phyloP scores from a whole-genome alignment of 805 yeast genomes.

The Wickerhamiella siamensis region DNA sequence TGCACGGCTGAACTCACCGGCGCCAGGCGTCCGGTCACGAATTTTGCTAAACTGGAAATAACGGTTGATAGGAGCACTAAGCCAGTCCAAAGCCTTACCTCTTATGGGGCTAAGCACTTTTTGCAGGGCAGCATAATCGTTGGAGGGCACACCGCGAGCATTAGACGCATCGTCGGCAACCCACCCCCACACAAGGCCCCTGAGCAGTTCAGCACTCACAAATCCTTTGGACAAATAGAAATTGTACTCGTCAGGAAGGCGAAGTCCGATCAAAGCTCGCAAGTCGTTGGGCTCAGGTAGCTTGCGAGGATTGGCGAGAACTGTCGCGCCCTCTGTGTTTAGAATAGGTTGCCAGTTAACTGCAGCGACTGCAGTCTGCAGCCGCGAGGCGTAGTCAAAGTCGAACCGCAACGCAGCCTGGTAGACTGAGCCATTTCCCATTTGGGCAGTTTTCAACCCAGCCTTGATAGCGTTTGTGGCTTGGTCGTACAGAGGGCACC shows the following conservation, averaged over 20 bases:
- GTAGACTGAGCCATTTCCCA: slow-evolving; percentile 20
- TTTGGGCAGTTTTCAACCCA: slow-evolving; percentile 16
- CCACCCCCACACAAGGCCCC: slow-evolving; percentile 51
- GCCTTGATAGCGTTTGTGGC: slow-evolving; percentile 10
- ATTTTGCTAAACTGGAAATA: slow-evolving; percentile 69
- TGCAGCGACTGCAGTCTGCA: slow-evolving; percentile 55
- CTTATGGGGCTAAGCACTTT: slow-evolving; percentile 31
- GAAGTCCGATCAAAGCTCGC: slow-evolving; percentile 68
- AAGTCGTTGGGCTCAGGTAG: slow-evolving; percentile 55
- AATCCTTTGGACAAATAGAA: slow-evolving; percentile 73
- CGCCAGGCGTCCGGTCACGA: slow-evolving; percentile 11
- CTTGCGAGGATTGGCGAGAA: slow-evolving; percentile 35
- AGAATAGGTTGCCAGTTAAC: slow-evolving; percentile 63
- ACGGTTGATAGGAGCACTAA: slow-evolving; percentile 63
- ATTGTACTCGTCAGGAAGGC: slow-evolving; percentile 72
- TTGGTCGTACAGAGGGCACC: slow-evolving; percentile 7
- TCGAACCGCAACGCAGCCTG: slow-evolving; percentile 21
- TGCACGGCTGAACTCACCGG: not conserved
- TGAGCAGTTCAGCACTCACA: slow-evolving; percentile 46
- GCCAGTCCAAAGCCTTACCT: slow-evolving; percentile 47
- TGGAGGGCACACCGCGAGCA: slow-evolving; percentile 30
- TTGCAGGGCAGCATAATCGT: slow-evolving; percentile 38
- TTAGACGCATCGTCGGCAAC: slow-evolving; percentile 34
- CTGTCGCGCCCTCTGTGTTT: slow-evolving; percentile 53
- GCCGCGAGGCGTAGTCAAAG: slow-evolving; percentile 30